These are phyloP conservation scores for Clavispora carvajalis DNA, from an alignment of 805 yeast genomes.

Conservation along the genomic window DNA sequence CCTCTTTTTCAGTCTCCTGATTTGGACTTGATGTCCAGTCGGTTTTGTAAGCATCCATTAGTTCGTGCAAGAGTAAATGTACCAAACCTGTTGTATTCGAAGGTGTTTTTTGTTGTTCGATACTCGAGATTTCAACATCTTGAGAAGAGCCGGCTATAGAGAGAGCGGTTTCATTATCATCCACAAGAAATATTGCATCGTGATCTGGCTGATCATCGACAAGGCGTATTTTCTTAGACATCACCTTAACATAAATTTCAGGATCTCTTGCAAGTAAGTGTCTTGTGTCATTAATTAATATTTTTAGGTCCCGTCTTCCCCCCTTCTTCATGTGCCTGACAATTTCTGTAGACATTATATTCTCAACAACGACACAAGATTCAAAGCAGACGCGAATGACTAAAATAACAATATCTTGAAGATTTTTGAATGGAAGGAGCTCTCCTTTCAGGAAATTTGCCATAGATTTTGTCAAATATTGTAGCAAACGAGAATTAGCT, in stretches of 20 bases:
- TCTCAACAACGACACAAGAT: constrained; percentile 43
- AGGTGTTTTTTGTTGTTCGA: too few species aligned
- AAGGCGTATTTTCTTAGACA: constrained; percentile 39
- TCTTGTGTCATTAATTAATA: constrained; percentile 45
- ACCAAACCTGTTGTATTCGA: constrained; percentile 64
- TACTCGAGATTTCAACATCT: constrained; percentile 29
- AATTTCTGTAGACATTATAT: constrained; percentile 48
- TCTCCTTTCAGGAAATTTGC: constrained; percentile 21
- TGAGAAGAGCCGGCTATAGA: too few species aligned
- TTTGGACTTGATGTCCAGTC: constrained; percentile 33
- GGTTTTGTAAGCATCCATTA: constrained; percentile 43
- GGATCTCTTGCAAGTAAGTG: constrained; percentile 48
- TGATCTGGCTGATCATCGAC: constrained; percentile 30
- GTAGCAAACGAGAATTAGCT: constrained; percentile 43
- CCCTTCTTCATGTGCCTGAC: constrained; percentile 22
- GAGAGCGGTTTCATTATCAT: constrained; percentile 12
- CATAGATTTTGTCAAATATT: constrained; percentile 42
- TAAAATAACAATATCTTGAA: constrained; percentile 36
- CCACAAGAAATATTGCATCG: constrained; percentile 18
- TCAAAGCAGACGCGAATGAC: constrained; percentile 71
- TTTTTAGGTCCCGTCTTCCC: constrained; percentile 23
- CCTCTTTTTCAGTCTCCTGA: background rate
- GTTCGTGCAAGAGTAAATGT: constrained; percentile 56
- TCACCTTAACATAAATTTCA: constrained; percentile 39
- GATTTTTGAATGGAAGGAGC: constrained; percentile 3